Base-by-base conservation (phyloP, 148 eudicot genomes). In the Camellia sinensis region DNA sequence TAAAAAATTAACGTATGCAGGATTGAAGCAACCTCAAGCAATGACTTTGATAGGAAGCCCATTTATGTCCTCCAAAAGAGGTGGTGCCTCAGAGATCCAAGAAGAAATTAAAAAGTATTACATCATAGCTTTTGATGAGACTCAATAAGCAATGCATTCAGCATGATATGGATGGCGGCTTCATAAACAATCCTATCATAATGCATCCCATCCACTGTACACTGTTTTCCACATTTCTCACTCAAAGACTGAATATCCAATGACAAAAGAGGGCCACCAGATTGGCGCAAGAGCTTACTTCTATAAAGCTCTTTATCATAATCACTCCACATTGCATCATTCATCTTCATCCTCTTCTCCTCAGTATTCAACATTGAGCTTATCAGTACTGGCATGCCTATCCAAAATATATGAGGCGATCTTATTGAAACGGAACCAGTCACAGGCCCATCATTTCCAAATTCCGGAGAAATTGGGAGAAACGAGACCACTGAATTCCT, bases 141-240 rank as follows among this genome's bases (percentile, higher is more conserved):
- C 82, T 92, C 92, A 59, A 96, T 92, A 67, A 96, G 91, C 90
- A 96, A 86, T 17, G 94, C 97, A 84, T 96, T 96, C 56, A 96
- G 80, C 94, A 93, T 84, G 46, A 96, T 86, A 72, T 96, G 99
- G 87, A 93, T 88, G 7, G 91, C 84, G 57, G 93, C 88, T 74
- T 96, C 91, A 81, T 93, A 96, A 45, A 96, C 97, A 85, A 83
- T 84, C 6, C 48, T 84, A 80, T 89, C 80, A 79, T 90, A 96
- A 85, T 96, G 99, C 99, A 96, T 93, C 40, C 99, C 99, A 78
- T 96, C 99, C 60, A 71, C 81, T 9, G 99, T 89, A 82, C 99
- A 96, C 56, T 37, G 80, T 40, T 40, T 78, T 67, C 98, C 98
- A 80, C 99, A 96, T 78, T 80, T 89, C 57, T 53, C 80, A 84